Conservation (phyloP, 176 grass and related monocot species). For the Hordeum vulgare region DNA sequence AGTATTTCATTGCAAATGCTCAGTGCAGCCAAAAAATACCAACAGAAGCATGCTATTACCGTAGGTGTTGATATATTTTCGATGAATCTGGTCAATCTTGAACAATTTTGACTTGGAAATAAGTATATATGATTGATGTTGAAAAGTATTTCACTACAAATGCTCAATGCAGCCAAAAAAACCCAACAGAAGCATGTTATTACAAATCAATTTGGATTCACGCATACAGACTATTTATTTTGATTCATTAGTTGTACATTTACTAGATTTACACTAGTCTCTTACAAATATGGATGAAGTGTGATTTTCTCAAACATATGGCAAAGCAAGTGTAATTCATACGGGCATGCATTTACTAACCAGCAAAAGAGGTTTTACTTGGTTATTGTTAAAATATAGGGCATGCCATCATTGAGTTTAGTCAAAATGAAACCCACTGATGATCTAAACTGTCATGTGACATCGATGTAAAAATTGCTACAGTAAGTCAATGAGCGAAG, state of each 20-base stretch:
- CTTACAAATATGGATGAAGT: not conserved
- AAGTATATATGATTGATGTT: not conserved
- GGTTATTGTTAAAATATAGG: not conserved
- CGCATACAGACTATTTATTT: not conserved
- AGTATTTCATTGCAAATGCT: not conserved
- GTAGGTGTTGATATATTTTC: not conserved
- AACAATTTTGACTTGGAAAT: too few relatives aligned
- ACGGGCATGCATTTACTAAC: not conserved
- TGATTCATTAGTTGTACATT: not conserved
- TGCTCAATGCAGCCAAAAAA: not conserved
- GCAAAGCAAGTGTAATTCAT: not conserved
- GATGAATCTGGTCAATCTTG: not conserved
- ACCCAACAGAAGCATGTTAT: not conserved
- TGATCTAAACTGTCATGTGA: not conserved
- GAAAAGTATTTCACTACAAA: not conserved
- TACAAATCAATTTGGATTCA: not conserved
- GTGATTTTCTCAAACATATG: not conserved
- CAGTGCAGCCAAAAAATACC: not conserved
- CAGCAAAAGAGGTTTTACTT: not conserved
- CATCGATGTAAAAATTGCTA: not conserved
- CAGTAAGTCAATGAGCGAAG: not conserved
- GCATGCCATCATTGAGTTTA: not conserved
- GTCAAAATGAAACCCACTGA: not conserved
- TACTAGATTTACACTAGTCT: not conserved
- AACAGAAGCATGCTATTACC: not conserved